A percentile compares a stretch with the other conserved stretches of the same genome.
phyloP scores from a whole-genome alignment of 1,139 yeast species.

The Pichia sp. region DNA sequence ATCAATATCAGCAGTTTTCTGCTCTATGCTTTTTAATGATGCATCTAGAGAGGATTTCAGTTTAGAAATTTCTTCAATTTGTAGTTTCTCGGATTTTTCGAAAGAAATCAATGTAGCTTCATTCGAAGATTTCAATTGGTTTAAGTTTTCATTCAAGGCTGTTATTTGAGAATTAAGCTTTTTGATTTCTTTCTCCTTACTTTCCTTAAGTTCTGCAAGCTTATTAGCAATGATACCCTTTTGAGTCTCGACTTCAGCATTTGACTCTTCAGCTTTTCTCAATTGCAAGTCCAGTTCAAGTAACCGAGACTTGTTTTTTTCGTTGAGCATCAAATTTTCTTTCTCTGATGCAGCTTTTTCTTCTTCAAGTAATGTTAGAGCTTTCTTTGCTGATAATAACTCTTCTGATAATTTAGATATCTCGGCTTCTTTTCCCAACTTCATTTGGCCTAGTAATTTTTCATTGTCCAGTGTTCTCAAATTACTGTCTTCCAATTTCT shows the following conservation, averaged over 20 bases:
- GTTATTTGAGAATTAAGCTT: background rate
- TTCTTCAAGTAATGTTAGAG: background rate
- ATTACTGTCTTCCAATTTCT: constrained; percentile 7
- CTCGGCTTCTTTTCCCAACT: constrained; percentile 2
- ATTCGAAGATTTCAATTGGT: background rate
- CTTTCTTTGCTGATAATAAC: background rate
- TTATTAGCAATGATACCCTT: background rate
- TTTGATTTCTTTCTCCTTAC: background rate
- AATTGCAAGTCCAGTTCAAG: background rate
- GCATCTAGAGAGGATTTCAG: constrained; percentile 6
- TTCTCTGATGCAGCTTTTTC: background rate
- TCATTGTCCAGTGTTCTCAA: constrained; percentile 3
- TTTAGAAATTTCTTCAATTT: constrained; percentile 24
- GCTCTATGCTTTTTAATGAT: background rate
- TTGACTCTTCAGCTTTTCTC: background rate
- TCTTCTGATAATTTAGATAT: background rate
- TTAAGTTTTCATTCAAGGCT: background rate
- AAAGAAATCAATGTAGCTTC: constrained; percentile 14
- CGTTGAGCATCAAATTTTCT: background rate
- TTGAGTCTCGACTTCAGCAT: background rate
- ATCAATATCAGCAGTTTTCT: background rate
- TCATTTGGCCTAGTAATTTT: background rate
- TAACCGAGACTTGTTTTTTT: background rate
- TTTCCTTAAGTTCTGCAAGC: background rate
- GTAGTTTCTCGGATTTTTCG: constrained; percentile 27